Evolutionary conservation across 495 filamentous ascomycete genomes (phyloP).

Genomic region (Aspergillus nidulans): DNA sequence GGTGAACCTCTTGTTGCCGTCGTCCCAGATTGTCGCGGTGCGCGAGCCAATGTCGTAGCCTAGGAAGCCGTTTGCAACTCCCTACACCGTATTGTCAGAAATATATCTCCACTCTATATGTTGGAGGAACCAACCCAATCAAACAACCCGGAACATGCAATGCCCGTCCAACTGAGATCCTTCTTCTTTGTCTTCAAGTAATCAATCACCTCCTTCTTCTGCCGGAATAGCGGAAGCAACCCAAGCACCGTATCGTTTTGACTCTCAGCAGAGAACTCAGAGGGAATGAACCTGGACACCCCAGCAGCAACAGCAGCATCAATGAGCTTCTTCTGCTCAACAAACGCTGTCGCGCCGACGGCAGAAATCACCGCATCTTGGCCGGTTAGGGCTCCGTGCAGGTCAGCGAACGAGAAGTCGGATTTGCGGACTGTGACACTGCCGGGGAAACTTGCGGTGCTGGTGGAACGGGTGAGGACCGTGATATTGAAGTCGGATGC

Average conservation of each 20-base stretch:
- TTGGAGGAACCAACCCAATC: conserved; percentile 38
- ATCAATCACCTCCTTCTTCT: conserved; percentile 40
- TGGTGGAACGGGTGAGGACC: conserved; percentile 38
- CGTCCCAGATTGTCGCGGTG: conserved; percentile 44
- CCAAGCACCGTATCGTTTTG: conserved; percentile 28
- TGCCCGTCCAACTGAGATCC: conserved; percentile 44
- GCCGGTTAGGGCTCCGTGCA: conserved; percentile 38
- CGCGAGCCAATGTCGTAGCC: conserved; percentile 37
- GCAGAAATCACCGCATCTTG: conserved; percentile 46
- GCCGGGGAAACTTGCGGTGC: conserved; percentile 34
- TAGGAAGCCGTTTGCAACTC: conserved; percentile 39
- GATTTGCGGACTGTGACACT: conserved; percentile 46
- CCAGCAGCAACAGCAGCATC: conserved; percentile 57
- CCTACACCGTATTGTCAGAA: conserved; percentile 15
- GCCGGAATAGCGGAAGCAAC: conserved; percentile 39
- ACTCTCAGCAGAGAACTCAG: conserved; percentile 31
- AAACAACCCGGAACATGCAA: conserved; percentile 48
- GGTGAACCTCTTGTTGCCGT: conserved; percentile 33
- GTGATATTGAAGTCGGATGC: conserved; percentile 54
- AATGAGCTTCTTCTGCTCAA: conserved; percentile 46
- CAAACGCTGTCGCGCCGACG: conserved; percentile 29
- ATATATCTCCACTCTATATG: background rate
- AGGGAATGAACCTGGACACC: conserved; percentile 52
- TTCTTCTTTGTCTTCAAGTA: conserved; percentile 43
- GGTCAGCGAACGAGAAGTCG: conserved; percentile 56